Percentiles rank a stretch among this genome's conserved stretches.
Evolutionary conservation across 768 basidiomycete genomes (phyloP).

Genomic region (Pleurotus cornucopiae): DNA sequence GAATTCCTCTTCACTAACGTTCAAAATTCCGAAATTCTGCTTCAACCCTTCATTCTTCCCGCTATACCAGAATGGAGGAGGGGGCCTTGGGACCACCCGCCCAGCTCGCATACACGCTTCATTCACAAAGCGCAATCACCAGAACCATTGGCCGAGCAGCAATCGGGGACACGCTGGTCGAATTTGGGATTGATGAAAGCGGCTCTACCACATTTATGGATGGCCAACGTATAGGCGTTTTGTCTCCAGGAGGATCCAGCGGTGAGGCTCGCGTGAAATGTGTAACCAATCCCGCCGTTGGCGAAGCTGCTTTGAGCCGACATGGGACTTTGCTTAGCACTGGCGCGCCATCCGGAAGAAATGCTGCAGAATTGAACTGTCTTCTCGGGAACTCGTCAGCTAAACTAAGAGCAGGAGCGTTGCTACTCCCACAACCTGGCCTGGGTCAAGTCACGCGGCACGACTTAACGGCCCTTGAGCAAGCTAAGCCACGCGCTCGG

Average conservation of each 20-base stretch:
- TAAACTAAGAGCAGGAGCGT: slow-evolving; percentile 50
- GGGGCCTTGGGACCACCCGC: neutral
- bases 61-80: neutral
- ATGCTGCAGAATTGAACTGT: slow-evolving; percentile 52
- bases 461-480: slow-evolving; percentile 51
- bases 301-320: slow-evolving; percentile 27
- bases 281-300: neutral
- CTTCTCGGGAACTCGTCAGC: slow-evolving; percentile 61
- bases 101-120: no score
- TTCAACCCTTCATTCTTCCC: no score
- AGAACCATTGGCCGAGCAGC: slow-evolving; percentile 28
- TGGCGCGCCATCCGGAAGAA: slow-evolving; percentile 44
- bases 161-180: slow-evolving; percentile 41
- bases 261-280: slow-evolving; percentile 10
- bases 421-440: slow-evolving; percentile 31
- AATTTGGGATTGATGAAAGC: slow-evolving; percentile 31
- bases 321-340: slow-evolving; percentile 52
- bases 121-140: neutral
- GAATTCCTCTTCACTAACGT: no score
- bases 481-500: slow-evolving; percentile 67
- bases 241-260: slow-evolving; percentile 23
- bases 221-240: slow-evolving; percentile 34
- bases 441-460: slow-evolving; percentile 10
- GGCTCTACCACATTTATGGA: slow-evolving; percentile 31
- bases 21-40: no score